Percentiles rank a stretch among this genome's conserved stretches.
Evolutionary conservation across 148 eudicot species (phyloP).

Genomic region (Agrostemma githago): DNA sequence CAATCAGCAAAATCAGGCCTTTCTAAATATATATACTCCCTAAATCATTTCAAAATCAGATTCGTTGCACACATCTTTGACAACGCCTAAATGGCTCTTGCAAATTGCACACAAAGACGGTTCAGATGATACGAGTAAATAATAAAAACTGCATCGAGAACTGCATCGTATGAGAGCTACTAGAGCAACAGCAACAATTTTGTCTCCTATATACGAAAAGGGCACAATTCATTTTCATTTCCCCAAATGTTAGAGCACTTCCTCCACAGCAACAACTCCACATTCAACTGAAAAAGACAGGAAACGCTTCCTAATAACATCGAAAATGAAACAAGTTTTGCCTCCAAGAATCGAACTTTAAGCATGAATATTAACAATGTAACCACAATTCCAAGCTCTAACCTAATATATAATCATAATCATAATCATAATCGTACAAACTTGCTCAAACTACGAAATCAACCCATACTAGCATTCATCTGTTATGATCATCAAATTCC

Average conservation of each 20-base stretch:
- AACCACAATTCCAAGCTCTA: background rate
- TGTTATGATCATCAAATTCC: background rate
- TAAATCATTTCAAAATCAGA: background rate
- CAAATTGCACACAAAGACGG: background rate
- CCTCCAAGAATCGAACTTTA: background rate
- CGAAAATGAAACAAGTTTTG: background rate
- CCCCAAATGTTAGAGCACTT: background rate
- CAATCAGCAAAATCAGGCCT: background rate
- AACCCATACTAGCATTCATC: background rate
- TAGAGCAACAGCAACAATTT: background rate
- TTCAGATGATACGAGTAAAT: no score
- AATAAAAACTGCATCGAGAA: background rate
- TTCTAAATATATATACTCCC: background rate
- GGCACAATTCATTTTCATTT: background rate
- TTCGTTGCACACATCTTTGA: background rate
- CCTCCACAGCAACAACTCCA: background rate
- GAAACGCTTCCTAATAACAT: background rate
- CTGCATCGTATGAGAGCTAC: background rate
- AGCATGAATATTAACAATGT: background rate
- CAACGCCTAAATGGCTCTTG: background rate
- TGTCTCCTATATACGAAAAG: background rate
- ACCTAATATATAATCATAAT: background rate
- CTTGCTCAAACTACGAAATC: background rate
- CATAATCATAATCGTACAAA: background rate
- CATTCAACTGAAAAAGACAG: background rate